Percentiles rank a stretch among this genome's conserved stretches.
Conservation (phyloP, 1,284 basidiomycete species). For the Ustilago bromivora region DNA sequence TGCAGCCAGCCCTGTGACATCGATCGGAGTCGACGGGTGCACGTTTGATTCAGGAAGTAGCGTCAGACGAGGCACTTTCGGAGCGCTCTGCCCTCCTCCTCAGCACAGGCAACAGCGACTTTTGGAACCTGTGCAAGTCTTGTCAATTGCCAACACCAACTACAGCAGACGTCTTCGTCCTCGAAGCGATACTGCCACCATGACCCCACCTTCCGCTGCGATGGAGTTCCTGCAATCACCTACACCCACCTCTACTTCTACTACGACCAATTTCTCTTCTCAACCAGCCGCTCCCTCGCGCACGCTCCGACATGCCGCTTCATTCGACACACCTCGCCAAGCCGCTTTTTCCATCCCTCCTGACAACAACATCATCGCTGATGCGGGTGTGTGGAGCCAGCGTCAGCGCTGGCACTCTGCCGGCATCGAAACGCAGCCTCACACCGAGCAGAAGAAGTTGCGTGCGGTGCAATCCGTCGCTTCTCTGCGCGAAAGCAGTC, state of each 20-base stretch:
- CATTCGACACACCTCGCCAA: slow-evolving; percentile 16
- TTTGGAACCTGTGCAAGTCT: slow-evolving; percentile 2
- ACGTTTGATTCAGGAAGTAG: neutral
- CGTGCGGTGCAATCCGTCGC: slow-evolving; percentile 13
- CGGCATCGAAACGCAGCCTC: neutral
- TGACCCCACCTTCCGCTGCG: slow-evolving; percentile 18
- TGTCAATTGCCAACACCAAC: neutral
- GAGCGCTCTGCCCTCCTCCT: slow-evolving; percentile 6
- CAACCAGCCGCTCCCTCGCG: neutral
- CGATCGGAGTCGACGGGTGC: slow-evolving; percentile 1
- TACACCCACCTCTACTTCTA: neutral
- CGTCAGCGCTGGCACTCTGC: slow-evolving; percentile 29
- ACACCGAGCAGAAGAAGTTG: neutral
- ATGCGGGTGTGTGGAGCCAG: slow-evolving; percentile 2
- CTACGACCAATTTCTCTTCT: neutral
- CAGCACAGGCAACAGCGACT: neutral
- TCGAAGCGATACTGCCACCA: slow-evolving; percentile 10
- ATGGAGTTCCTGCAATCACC: slow-evolving; percentile 31
- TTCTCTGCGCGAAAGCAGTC: slow-evolving; percentile 14
- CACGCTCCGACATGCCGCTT: slow-evolving; percentile 10
- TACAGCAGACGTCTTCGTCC: neutral
- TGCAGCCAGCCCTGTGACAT: slow-evolving; percentile 3
- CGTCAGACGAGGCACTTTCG: slow-evolving; percentile 19
- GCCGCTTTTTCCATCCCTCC: neutral
- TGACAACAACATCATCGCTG: neutral